Conservation (phyloP, 805 yeast species). For the Allodekkera sacchari region DNA sequence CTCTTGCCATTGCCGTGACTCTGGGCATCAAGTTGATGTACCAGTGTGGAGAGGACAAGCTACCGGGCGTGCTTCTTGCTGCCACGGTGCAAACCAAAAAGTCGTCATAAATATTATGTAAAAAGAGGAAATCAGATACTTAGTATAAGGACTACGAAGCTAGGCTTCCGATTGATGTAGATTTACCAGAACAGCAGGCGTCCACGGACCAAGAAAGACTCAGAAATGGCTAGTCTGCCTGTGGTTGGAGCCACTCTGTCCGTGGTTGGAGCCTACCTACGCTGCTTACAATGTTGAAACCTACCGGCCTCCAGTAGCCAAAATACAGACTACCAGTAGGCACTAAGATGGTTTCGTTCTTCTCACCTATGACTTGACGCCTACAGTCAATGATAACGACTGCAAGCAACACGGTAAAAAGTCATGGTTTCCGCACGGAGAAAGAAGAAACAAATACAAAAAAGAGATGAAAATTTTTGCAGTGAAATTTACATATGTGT, state of each 20-base stretch:
- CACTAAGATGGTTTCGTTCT: constrained; percentile 54
- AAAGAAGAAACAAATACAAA: constrained; percentile 16
- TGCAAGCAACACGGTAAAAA: constrained; percentile 63
- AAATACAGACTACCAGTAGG: constrained; percentile 34
- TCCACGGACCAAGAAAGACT: no score
- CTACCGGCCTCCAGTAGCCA: constrained; percentile 57
- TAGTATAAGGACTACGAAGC: no score
- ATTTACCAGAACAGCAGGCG: no score
- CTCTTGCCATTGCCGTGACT: constrained; percentile 35
- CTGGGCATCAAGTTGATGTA: constrained; percentile 46
- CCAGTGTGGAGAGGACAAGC: constrained; percentile 48
- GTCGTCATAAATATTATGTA: no score
- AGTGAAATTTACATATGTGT: no score
- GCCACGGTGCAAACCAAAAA: constrained; percentile 40
- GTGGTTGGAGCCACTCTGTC: no score
- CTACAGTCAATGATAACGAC: constrained; percentile 31
- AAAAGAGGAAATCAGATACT: no score
- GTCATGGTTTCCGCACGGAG: constrained; percentile 73
- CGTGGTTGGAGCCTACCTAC: no score
- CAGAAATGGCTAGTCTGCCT: no score
- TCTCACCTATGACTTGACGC: constrained; percentile 75
- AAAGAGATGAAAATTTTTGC: constrained; percentile 8
- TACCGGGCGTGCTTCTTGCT: constrained; percentile 63
- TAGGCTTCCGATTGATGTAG: no score
- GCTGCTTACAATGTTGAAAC: constrained; percentile 50